Evolutionary conservation across 2,329 filamentous ascomycete genomes (phyloP).

Genomic region (Penicillium sp.): DNA sequence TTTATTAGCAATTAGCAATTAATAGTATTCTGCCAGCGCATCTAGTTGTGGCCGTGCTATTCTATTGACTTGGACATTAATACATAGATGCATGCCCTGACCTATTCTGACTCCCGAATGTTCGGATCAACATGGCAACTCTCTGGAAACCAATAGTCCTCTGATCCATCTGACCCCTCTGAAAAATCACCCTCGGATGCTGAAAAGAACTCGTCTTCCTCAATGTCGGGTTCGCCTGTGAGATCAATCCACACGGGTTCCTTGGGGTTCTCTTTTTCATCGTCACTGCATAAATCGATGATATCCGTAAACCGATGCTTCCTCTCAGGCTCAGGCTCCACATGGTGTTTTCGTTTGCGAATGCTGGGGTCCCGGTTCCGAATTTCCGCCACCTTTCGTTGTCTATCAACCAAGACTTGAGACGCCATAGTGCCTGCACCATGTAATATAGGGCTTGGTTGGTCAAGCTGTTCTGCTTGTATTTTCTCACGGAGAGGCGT

Average conservation of each 20-base stretch:
- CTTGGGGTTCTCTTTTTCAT: conserved; percentile 15
- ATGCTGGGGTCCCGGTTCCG: conserved; percentile 23
- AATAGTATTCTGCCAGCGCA: no score
- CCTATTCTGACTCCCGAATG: conserved; percentile 17
- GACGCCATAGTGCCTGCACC: background rate
- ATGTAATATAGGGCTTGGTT: conserved; percentile 14
- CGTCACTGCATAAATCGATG: conserved; percentile 21
- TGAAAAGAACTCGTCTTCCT: background rate
- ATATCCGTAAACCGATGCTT: conserved; percentile 1
- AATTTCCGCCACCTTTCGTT: conserved; percentile 24
- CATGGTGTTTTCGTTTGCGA: conserved; percentile 3
- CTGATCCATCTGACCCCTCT: conserved; percentile 22
- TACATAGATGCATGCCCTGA: background rate
- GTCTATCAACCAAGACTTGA: conserved; percentile 17
- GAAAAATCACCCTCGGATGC: conserved; percentile 7
- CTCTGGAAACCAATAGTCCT: conserved; percentile 39
- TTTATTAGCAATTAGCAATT: no score
- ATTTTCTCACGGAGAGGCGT: conserved; percentile 24
- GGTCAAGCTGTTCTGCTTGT: conserved; percentile 30
- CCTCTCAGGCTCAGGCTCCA: conserved; percentile 1
- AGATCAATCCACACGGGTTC: conserved; percentile 24
- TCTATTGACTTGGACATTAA: background rate
- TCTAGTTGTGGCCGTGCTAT: no score
- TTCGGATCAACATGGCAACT: conserved; percentile 30
- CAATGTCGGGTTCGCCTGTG: conserved; percentile 18